Conservation (phyloP, 2,329 filamentous ascomycete genomes). For the Cercospora zeina region DNA sequence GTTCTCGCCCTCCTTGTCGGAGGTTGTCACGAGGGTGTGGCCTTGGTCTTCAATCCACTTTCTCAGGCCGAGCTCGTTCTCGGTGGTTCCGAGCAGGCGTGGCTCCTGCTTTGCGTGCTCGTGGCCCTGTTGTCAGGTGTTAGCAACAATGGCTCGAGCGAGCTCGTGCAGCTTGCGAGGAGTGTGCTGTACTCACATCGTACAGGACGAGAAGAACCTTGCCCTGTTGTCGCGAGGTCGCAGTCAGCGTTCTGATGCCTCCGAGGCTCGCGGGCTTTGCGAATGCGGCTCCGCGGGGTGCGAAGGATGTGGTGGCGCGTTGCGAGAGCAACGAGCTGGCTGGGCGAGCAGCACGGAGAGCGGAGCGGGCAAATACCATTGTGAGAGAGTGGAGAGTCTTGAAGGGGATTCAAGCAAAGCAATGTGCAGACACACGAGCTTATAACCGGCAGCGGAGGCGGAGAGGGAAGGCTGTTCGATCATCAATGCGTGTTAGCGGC, state of each 20-base stretch:
- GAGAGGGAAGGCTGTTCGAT: constrained; percentile 18
- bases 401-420: neutral
- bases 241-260: constrained; percentile 63
- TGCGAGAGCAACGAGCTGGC: constrained; percentile 51
- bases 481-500: constrained; percentile 21
- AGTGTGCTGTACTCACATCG: constrained; percentile 62
- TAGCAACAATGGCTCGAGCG: constrained; percentile 6
- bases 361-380: constrained; percentile 63
- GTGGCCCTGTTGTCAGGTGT: constrained; percentile 56
- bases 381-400: constrained; percentile 39
- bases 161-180: constrained; percentile 1
- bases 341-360: constrained; percentile 59
- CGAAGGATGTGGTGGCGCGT: constrained; percentile 43
- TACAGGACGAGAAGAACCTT: constrained; percentile 94
- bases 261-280: constrained; percentile 45
- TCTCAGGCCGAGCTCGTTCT: constrained; percentile 96
- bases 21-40: constrained; percentile 94
- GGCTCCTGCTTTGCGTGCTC: constrained; percentile 88
- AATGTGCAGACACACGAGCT: constrained; percentile 13
- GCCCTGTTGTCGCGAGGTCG: constrained; percentile 72
- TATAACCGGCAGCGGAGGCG: constrained; percentile 19
- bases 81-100: constrained; percentile 85
- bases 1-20: constrained; percentile 92
- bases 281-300: constrained; percentile 46
- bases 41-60: constrained; percentile 98